A percentile compares a stretch with the other conserved stretches of the same genome.
Conservation (phyloP, 129 eudicot genomes). For the Centrapalus pauciflorus region DNA sequence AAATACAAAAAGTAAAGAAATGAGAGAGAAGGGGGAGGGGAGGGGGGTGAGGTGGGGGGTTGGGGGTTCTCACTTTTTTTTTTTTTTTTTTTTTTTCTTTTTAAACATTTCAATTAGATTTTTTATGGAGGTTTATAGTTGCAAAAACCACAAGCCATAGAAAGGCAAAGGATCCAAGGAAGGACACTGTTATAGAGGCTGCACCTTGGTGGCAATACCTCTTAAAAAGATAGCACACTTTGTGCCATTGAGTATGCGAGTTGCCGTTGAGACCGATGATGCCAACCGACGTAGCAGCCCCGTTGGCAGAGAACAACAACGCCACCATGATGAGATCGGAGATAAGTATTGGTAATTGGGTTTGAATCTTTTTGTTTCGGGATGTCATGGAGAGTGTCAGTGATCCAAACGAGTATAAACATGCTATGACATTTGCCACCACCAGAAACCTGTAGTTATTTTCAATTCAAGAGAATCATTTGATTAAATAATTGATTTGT, state of each 20-base stretch:
- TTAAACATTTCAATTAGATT: background rate
- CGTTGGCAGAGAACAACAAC: slow-evolving; percentile 26
- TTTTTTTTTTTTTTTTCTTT: no score
- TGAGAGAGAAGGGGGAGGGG: no score
- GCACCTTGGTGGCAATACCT: slow-evolving; percentile 31
- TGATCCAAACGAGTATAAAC: slow-evolving; percentile 24
- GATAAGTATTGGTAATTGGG: slow-evolving; percentile 6
- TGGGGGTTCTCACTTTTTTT: background rate
- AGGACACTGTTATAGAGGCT: slow-evolving; percentile 27
- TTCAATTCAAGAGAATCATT: background rate
- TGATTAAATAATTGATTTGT: background rate
- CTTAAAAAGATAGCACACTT: slow-evolving; percentile 27
- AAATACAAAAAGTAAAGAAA: background rate
- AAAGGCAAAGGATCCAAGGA: slow-evolving; percentile 25
- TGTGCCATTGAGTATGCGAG: slow-evolving; percentile 31
- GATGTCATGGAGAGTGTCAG: slow-evolving; percentile 2
- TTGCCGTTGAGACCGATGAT: slow-evolving; percentile 22
- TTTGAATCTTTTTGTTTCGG: background rate
- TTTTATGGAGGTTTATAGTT: slow-evolving; percentile 25
- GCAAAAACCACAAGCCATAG: slow-evolving; percentile 26
- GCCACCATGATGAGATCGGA: slow-evolving; percentile 21
- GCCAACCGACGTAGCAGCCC: slow-evolving; percentile 25
- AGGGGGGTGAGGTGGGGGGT: no score
- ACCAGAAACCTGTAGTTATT: slow-evolving; percentile 25
- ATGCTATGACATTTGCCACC: slow-evolving; percentile 28